Evolutionary conservation across 805 yeast genomes (phyloP).

Genomic region (Barnettozyma salicaria): DNA sequence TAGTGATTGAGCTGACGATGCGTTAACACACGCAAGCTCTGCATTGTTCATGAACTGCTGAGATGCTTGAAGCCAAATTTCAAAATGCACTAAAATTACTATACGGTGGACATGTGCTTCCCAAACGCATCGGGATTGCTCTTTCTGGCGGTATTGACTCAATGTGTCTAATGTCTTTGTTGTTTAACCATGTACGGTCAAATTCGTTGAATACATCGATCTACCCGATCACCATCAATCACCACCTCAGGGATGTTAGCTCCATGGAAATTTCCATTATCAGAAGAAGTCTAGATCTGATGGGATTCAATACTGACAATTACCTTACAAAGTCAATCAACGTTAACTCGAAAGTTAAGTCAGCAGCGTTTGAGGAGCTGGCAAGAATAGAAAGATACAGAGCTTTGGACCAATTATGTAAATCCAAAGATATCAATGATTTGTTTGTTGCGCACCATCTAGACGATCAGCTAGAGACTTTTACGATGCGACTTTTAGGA

Average conservation of each 20-base stretch:
- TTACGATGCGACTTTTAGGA: constrained; percentile 43
- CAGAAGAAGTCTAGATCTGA: constrained; percentile 10
- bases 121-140: constrained; percentile 43
- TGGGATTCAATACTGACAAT: constrained; percentile 23
- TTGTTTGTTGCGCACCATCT: constrained; percentile 60
- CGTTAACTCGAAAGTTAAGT: constrained; percentile 13
- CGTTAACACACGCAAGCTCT: no score
- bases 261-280: constrained; percentile 23
- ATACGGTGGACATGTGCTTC: constrained; percentile 14
- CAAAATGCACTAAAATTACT: background rate
- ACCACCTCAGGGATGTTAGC: constrained; percentile 40
- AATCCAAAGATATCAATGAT: constrained; percentile 26
- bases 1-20: no score
- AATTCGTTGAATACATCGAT: constrained; percentile 30
- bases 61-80: constrained; percentile 6
- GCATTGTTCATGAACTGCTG: no score
- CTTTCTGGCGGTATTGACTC: constrained; percentile 83
- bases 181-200: constrained; percentile 31
- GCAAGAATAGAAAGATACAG: constrained; percentile 54
- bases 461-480: constrained; percentile 72
- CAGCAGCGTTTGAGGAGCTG: constrained; percentile 48
- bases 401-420: constrained; percentile 38
- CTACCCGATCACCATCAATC: constrained; percentile 63
- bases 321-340: constrained; percentile 27
- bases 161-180: constrained; percentile 54